Percentiles rank a stretch among this genome's conserved stretches.
Conservation (phyloP, 2,329 filamentous ascomycete genomes). For the Volutella citrinella region DNA sequence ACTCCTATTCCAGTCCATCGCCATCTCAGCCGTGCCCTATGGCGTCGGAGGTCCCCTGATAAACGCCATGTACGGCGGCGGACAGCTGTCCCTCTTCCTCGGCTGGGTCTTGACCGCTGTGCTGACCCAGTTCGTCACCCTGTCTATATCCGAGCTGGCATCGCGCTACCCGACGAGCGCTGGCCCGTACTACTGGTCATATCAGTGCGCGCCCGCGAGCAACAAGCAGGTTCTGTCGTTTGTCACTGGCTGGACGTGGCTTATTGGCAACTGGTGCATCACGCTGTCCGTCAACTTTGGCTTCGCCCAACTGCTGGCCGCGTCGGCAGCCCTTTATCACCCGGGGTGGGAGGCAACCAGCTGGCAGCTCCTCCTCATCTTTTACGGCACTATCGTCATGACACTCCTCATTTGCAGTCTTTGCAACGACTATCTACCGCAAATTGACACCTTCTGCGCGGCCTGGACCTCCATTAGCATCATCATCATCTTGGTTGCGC, state of each 20-base stretch:
- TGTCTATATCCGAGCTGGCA: slow-evolving; percentile 68
- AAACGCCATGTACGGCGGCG: slow-evolving; percentile 8
- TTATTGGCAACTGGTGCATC: slow-evolving; percentile 67
- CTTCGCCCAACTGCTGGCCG: slow-evolving; percentile 63
- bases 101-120: slow-evolving; percentile 58
- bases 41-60: slow-evolving; percentile 7
- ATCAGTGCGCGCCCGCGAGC: slow-evolving; percentile 55
- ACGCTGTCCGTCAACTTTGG: slow-evolving; percentile 66
- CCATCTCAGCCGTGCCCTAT: slow-evolving; percentile 1
- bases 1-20: not conserved
- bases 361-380: slow-evolving; percentile 72
- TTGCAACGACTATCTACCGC: slow-evolving; percentile 50
- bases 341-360: slow-evolving; percentile 52
- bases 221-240: slow-evolving; percentile 64
- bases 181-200: slow-evolving; percentile 71
- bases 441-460: slow-evolving; percentile 66
- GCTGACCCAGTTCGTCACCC: slow-evolving; percentile 67
- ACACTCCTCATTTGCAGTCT: slow-evolving; percentile 66
- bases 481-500: slow-evolving; percentile 63
- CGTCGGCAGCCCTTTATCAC: slow-evolving; percentile 61
- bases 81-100: slow-evolving; percentile 58
- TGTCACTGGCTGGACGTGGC: slow-evolving; percentile 69
- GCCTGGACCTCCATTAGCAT: slow-evolving; percentile 69
- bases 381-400: slow-evolving; percentile 60
- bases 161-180: slow-evolving; percentile 58